These are phyloP conservation scores for Gracilaria gracilis DNA, from an alignment of 23 red algal genomes.

Conservation along the genomic window DNA sequence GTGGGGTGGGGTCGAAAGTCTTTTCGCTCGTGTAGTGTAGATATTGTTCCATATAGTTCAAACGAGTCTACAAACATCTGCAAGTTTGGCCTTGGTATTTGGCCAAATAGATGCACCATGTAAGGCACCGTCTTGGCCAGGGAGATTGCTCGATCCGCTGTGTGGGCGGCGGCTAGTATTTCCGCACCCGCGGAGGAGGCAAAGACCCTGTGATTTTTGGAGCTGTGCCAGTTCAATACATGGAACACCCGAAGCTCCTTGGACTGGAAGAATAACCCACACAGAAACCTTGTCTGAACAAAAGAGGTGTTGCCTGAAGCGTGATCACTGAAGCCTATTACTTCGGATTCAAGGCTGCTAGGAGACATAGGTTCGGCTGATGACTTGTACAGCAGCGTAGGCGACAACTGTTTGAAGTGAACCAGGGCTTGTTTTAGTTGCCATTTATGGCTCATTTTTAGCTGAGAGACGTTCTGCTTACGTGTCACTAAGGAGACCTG, in stretches of 20 bases:
- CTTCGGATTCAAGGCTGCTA: neutral
- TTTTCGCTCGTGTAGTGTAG: slow-evolving; percentile 5
- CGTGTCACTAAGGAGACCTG: neutral
- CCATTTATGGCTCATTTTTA: neutral
- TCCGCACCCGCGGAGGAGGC: slow-evolving; percentile 1
- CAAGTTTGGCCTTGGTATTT: neutral
- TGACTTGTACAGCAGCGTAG: neutral
- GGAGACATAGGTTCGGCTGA: neutral
- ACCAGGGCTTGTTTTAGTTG: neutral
- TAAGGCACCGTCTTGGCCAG: neutral
- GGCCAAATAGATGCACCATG: neutral
- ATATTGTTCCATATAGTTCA: neutral
- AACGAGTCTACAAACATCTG: neutral
- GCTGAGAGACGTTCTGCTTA: neutral
- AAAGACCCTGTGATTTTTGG: neutral
- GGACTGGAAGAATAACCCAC: neutral
- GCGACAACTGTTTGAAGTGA: neutral
- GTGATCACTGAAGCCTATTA: neutral
- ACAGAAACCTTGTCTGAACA: slow-evolving; percentile 1
- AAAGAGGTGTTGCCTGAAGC: neutral
- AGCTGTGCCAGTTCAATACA: slow-evolving; percentile 14
- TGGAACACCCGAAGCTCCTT: neutral
- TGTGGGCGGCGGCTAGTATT: slow-evolving; percentile 2
- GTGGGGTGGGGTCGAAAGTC: neutral
- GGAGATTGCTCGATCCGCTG: neutral